A percentile compares a stretch with the other conserved stretches of the same genome.
Evolutionary conservation across 2,329 filamentous ascomycete species (phyloP).

Genomic region (Fusarium virguliforme): DNA sequence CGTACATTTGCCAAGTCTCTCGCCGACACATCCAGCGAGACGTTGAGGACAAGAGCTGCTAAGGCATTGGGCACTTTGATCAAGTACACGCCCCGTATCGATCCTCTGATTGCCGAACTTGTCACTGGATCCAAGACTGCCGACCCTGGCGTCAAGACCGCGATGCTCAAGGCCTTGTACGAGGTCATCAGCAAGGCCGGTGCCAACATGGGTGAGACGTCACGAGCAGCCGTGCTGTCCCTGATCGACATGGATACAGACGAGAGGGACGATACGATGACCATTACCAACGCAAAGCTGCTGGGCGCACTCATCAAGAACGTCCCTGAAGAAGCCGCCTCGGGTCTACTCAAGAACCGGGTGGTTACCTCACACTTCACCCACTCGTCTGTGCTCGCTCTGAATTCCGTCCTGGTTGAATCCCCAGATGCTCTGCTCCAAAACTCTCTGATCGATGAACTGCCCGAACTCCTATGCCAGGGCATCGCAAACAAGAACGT

Average conservation of each 20-base stretch:
- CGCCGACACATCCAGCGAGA: conserved; percentile 92
- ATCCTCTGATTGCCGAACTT: conserved; percentile 92
- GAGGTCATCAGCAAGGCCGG: conserved; percentile 97
- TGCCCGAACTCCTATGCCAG: conserved; percentile 82
- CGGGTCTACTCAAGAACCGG: conserved; percentile 74
- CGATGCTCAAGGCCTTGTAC: conserved; percentile 97
- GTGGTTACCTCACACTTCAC: conserved; percentile 84
- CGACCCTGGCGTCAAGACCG: conserved; percentile 89
- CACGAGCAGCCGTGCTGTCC: conserved; percentile 85
- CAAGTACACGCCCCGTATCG: conserved; percentile 93
- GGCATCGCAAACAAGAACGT: conserved; percentile 85
- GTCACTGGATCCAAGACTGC: conserved; percentile 94
- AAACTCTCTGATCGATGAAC: conserved; percentile 78
- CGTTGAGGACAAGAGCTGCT: conserved; percentile 88
- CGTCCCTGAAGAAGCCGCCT: conserved; percentile 80
- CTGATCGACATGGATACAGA: conserved; percentile 90
- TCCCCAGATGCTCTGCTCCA: conserved; percentile 79
- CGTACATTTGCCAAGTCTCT: conserved; percentile 97
- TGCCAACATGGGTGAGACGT: conserved; percentile 92
- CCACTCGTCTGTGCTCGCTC: conserved; percentile 84
- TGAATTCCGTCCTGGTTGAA: conserved; percentile 92
- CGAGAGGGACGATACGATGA: conserved; percentile 82
- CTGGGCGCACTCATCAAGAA: conserved; percentile 92
- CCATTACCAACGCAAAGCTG: conserved; percentile 90
- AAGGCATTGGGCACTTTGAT: conserved; percentile 96